Conservation (phyloP, 2,329 filamentous ascomycete species). For the Rutstroemia sp. region DNA sequence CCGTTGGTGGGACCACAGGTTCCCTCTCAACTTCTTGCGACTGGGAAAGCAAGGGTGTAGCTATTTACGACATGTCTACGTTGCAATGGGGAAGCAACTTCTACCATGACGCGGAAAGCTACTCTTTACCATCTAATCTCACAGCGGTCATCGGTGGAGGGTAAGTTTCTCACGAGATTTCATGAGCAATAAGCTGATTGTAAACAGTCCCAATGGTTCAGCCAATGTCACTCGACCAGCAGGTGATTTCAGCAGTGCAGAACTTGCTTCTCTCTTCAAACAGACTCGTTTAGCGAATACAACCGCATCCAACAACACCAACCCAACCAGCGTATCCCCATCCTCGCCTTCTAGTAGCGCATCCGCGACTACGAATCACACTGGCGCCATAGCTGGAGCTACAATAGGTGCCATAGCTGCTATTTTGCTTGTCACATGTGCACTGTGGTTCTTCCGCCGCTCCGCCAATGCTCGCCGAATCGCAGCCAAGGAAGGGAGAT, state of each 20-base stretch:
- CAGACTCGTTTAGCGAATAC: neutral
- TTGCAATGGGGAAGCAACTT: constrained; percentile 29
- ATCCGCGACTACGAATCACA: neutral
- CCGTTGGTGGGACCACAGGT: constrained; percentile 30
- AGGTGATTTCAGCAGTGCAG: neutral
- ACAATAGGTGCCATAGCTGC: neutral
- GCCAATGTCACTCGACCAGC: neutral
- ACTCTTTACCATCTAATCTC: constrained; percentile 24
- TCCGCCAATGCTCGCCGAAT: neutral
- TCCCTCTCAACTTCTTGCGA: constrained; percentile 23
- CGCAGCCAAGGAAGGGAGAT: neutral
- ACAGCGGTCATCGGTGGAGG: constrained; percentile 26
- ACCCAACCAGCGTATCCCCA: neutral
- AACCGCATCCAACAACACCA: neutral
- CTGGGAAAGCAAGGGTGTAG: constrained; percentile 28
- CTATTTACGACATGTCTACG: constrained; percentile 28
- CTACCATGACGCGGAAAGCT: constrained; percentile 20
- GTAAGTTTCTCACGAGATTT: neutral
- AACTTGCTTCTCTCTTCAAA: constrained; percentile 1
- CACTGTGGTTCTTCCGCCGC: neutral
- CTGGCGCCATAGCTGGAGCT: constrained; percentile 1
- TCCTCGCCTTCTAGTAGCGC: neutral
- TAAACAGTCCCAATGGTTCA: constrained; percentile 2
- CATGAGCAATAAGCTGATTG: neutral
- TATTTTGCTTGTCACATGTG: neutral